Evolutionary conservation across 2,329 filamentous ascomycete species (phyloP), one percentile per base, ranked within the genome.

Genomic region (Bipolaris victoriae): DNA sequence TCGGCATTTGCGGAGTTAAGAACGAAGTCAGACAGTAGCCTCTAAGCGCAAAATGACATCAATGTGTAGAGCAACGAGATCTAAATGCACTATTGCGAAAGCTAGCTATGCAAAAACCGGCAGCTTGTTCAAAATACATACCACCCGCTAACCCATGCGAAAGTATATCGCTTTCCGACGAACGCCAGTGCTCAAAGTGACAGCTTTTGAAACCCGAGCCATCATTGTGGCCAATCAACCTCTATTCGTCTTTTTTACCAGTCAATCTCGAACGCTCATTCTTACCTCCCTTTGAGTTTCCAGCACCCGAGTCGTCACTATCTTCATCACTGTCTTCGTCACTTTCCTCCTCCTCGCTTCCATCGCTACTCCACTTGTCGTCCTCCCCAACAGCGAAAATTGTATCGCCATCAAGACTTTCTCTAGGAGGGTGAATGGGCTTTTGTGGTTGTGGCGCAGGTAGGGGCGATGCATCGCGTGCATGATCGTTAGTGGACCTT

Each of bases 301-400:
- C 53, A 16, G 37, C 52, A 13, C 41, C 52, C 7, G 52, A 54
- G 24, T 53, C 41, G 29, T 52, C 51, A 13, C 43, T 44, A 2
- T 52, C 50, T 22, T 46, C 43, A 45, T 55, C 52, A 29, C 50
- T 36, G 2, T 56, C 53, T 20, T 56, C 48, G 15, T 55, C 55
- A n/a, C 53, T 52, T 3, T 54, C 52, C 15, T 54, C 51, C 26
- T 55, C 51, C 22, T 50, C 56, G 33, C 52, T 55, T 16, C 52
- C 57, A 18, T 88, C 90, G 54, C 91, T 89, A 55, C 89, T 92
- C 82, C 92, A 94, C 72, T 89, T 91, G 71, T 95, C 92, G 68
- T 96, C 93, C 52, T 87, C 86, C 10, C 92, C 94, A 10, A 98
- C 91, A 1, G 94, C 94, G 70, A 98, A 98, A 61, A 98, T 96